Evolutionary conservation across 1,284 basidiomycete species (phyloP).

Genomic region (Tilletia caries): DNA sequence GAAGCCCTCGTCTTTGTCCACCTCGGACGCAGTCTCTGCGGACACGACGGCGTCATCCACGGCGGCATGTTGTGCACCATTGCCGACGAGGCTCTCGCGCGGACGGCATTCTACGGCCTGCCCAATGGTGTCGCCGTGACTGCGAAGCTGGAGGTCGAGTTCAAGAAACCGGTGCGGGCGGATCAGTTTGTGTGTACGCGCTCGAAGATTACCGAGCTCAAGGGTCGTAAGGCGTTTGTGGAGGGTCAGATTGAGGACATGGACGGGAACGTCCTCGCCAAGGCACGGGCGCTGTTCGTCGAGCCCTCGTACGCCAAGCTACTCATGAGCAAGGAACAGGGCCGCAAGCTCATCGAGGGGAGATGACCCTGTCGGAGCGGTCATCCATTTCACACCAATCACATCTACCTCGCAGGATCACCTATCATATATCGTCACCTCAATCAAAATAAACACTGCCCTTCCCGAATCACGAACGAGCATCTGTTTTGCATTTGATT

Average conservation of each 20-base stretch:
- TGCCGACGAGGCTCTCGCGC: conserved; percentile 77
- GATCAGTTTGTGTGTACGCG: conserved; percentile 63
- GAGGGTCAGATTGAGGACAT: conserved; percentile 71
- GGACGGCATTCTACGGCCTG: conserved; percentile 63
- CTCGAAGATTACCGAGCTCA: conserved; percentile 64
- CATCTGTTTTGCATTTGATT: too few relatives aligned
- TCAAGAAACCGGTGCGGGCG: conserved; percentile 52
- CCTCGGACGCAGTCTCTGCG: conserved; percentile 79
- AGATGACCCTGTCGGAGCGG: background rate
- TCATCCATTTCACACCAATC: background rate
- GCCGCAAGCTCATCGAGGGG: conserved; percentile 59
- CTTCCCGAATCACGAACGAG: too few relatives aligned
- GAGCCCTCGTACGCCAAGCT: conserved; percentile 78
- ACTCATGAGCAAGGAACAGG: conserved; percentile 60
- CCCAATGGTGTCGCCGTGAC: conserved; percentile 91
- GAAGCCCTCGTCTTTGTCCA: conserved; percentile 64
- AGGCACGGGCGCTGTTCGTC: conserved; percentile 73
- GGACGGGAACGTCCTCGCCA: conserved; percentile 73
- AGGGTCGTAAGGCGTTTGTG: conserved; percentile 74
- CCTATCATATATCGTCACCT: background rate
- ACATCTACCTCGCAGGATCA: background rate
- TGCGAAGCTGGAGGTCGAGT: conserved; percentile 59
- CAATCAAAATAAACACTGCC: background rate
- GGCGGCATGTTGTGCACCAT: conserved; percentile 87
- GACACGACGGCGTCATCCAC: conserved; percentile 86